phyloP scores from a whole-genome alignment of 768 basidiomycete species.

The Trametes elegans region DNA sequence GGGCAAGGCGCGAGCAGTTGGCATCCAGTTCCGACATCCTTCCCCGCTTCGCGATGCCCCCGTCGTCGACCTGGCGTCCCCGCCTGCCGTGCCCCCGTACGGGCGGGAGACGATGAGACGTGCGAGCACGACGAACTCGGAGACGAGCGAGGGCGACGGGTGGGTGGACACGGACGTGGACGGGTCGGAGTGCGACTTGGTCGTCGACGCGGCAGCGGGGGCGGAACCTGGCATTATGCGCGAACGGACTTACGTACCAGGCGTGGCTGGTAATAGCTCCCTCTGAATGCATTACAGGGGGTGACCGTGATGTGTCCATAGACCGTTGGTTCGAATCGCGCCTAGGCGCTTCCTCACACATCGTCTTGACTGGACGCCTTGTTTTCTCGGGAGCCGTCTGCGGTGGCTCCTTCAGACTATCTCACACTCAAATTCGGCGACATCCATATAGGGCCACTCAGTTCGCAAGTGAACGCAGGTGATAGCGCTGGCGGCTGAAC shows the following conservation, averaged over 20 bases:
- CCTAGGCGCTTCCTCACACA: no score
- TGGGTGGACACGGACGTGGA: constrained; percentile 44
- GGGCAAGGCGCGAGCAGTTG: constrained; percentile 12
- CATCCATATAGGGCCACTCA: no score
- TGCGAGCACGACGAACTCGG: not conserved
- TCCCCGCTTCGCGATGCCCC: constrained; percentile 14
- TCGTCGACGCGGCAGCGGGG: not conserved
- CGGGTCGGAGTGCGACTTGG: constrained; percentile 27
- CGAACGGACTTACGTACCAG: constrained; percentile 15
- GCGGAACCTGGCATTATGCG: not conserved
- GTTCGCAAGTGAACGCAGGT: no score
- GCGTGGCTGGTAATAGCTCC: constrained; percentile 7
- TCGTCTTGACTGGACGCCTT: no score
- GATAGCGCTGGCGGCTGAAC: no score
- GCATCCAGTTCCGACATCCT: not conserved
- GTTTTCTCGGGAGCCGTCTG: no score
- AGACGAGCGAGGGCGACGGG: constrained; percentile 29
- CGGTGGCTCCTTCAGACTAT: no score
- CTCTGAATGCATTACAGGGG: no score
- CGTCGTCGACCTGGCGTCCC: constrained; percentile 7
- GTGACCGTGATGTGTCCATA: no score
- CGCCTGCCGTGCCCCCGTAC: not conserved
- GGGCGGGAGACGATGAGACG: not conserved
- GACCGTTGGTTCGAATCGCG: no score
- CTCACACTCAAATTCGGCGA: no score